Evolutionary conservation across 176 grass and related monocot species (phyloP), one percentile per base, ranked within the genome.

Genomic region (Avena atlantica): DNA sequence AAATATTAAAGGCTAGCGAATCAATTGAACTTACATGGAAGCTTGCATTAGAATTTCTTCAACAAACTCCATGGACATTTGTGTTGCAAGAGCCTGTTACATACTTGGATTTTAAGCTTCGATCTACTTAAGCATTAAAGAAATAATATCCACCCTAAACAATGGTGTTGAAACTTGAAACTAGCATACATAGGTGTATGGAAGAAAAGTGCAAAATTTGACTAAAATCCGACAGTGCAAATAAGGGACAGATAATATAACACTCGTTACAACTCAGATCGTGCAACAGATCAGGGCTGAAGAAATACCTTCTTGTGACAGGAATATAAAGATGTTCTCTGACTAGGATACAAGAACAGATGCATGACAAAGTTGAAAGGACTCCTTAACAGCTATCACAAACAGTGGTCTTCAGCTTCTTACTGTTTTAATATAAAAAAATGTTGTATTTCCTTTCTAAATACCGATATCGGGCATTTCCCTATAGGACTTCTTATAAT

Each of bases 41-140:
- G 96, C 91, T 80, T 98, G 88, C 62, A 64, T 77, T 10, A 98
- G 72, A 58, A 98, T 42, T 84, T 91, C 81, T 84, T 93, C 78
- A 86, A 95, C 37, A 49, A 78, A 70, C 69, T 90, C 58, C 88
- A 98, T 78, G 42, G 84, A 74, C 84, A 90, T 85, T 72, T 36
- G 81, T 81, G 88, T 74, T 66, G 77, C 79, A 86, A 90, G 88
- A 82, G 90, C 93, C 96, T 98, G 78, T 66, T 52, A 82, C 49
- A 85, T 78, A 55, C 40, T 86, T 70, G 36, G 25, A 79, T 62
- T 29, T 81, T 74, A 92, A 50, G 71, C 76, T 87, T 81, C 61
- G 68, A 74, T 56, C 6, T 63, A 71, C 19, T 52, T 53, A 74
- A 81, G 13, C 55, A 70, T 62, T 14, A 70, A 73, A 0, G 1